These are phyloP conservation scores for Arthrobotrys megalospora DNA, from an alignment of 2,329 filamentous ascomycete species.

Conservation along the genomic window DNA sequence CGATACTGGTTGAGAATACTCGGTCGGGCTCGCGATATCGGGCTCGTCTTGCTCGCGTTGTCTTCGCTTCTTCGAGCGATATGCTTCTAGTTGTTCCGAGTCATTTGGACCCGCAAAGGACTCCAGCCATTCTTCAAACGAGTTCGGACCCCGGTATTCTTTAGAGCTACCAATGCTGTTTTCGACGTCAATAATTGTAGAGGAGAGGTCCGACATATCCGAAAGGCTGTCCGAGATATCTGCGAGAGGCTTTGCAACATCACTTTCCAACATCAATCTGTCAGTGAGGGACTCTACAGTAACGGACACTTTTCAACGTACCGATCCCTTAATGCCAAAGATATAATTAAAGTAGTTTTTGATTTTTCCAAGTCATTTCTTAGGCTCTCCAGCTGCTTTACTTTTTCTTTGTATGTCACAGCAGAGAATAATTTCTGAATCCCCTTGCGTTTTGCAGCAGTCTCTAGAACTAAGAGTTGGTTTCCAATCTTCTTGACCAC, in stretches of 20 bases:
- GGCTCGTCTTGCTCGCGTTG: background rate
- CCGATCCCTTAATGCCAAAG: background rate
- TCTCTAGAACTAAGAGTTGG: background rate
- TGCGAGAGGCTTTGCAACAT: background rate
- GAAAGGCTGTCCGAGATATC: background rate
- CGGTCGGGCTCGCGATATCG: background rate
- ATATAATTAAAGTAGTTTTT: conserved; percentile 4
- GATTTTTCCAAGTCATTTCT: conserved; percentile 13
- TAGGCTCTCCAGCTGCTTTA: conserved; percentile 1
- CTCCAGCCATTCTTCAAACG: conserved; percentile 12
- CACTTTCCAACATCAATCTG: background rate
- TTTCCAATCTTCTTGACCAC: conserved; percentile 15
- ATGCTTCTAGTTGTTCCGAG: conserved; percentile 2
- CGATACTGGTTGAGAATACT: background rate
- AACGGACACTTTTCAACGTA: background rate
- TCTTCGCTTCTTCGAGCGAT: background rate
- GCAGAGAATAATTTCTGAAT: background rate
- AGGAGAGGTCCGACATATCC: background rate
- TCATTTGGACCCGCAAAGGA: background rate
- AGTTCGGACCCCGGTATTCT: background rate
- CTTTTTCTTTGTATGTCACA: background rate
- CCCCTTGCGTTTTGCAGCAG: background rate
- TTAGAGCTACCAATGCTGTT: background rate
- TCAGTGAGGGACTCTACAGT: background rate
- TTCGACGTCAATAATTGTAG: background rate